These are phyloP conservation scores for Lablab purpureus DNA, from an alignment of 306 rosid species.

Conservation along the genomic window DNA sequence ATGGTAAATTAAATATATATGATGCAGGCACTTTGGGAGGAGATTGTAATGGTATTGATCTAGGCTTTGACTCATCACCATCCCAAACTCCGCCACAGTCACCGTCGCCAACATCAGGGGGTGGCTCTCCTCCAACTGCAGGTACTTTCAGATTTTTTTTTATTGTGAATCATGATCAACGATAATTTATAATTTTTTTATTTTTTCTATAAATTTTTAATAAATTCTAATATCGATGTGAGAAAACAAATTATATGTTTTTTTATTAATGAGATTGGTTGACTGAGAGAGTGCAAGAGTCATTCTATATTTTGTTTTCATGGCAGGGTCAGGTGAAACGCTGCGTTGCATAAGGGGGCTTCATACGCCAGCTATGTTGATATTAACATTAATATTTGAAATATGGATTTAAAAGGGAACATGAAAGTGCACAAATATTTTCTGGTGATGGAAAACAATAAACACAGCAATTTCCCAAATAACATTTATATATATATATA, in stretches of 20 bases:
- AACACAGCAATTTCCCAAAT: background rate
- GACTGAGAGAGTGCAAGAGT: too few relatives aligned
- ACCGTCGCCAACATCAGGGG: constrained; percentile 3
- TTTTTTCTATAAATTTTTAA: too few relatives aligned
- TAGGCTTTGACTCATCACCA: constrained; percentile 21
- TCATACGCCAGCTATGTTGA: constrained; percentile 14
- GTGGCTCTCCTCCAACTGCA: constrained; percentile 37
- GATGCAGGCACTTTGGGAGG: constrained; percentile 61
- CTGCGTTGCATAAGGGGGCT: constrained; percentile 40
- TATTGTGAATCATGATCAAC: too few relatives aligned
- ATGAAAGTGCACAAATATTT: background rate
- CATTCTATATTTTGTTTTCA: background rate
- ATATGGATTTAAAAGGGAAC: constrained; percentile 21
- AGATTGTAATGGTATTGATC: constrained; percentile 47
- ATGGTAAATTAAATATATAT: too few relatives aligned
- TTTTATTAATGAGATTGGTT: too few relatives aligned
- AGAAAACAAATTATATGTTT: too few relatives aligned
- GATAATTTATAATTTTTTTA: too few relatives aligned
- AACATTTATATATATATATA: too few relatives aligned
- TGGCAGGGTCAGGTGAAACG: constrained; percentile 49
- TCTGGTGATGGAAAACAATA: background rate
- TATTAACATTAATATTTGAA: constrained; percentile 42
- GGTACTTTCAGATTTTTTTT: background rate
- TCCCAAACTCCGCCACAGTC: background rate
- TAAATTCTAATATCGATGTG: too few relatives aligned